phyloP scores from a whole-genome alignment of 179 eudicot species.

The Camellia oleifera region DNA sequence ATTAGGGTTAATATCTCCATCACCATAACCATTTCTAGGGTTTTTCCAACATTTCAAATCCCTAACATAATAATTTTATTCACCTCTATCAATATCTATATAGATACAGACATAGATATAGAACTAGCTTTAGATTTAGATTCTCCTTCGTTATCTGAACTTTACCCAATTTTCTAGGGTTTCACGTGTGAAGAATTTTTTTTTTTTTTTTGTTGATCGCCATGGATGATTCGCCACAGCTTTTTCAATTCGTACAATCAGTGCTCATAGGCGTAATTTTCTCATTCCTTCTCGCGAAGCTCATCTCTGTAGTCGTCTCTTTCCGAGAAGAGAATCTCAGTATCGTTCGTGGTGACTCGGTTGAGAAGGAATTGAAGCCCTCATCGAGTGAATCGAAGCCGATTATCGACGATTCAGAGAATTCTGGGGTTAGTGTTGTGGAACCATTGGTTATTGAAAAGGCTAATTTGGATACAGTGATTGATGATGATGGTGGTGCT shows the following conservation, averaged over 20 bases:
- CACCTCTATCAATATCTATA: no score
- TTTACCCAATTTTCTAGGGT: not conserved
- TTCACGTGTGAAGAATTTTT: not conserved
- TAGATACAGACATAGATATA: no score
- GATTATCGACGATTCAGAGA: slow-evolving; percentile 17
- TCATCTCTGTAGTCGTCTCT: slow-evolving; percentile 69
- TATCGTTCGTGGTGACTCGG: slow-evolving; percentile 23
- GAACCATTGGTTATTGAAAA: slow-evolving; percentile 36
- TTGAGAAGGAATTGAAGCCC: slow-evolving; percentile 12
- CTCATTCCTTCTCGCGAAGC: slow-evolving; percentile 80
- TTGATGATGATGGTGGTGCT: no score
- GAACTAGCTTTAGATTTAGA: not conserved
- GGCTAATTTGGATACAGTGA: slow-evolving; percentile 18
- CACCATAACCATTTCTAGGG: no score
- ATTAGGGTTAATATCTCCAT: no score
- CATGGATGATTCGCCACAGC: slow-evolving; percentile 67
- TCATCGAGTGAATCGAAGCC: not conserved
- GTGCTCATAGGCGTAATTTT: slow-evolving; percentile 65
- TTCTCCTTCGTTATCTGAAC: not conserved
- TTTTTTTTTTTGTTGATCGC: slow-evolving; percentile 7
- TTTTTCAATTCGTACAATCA: slow-evolving; percentile 43
- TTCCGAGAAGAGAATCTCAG: slow-evolving; percentile 67
- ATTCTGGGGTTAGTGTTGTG: slow-evolving; percentile 41
- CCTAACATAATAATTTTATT: no score
- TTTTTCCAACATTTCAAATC: no score